Evolutionary conservation across 2,329 filamentous ascomycete species (phyloP).

Genomic region (Cercospora zeina): DNA sequence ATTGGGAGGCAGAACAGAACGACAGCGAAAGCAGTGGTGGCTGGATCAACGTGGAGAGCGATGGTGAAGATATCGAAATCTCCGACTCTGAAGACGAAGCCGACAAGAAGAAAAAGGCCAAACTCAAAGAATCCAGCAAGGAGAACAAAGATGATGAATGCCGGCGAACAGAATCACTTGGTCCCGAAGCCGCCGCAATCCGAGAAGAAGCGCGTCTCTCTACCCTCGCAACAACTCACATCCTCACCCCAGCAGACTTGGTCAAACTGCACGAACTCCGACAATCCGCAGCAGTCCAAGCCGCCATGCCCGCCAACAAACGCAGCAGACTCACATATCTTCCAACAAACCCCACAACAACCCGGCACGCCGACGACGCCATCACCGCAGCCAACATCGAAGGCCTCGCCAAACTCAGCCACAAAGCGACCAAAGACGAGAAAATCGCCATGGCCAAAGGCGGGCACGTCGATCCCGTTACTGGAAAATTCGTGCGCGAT

Average conservation of each 20-base stretch:
- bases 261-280: slow-evolving; percentile 89
- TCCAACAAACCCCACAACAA: slow-evolving; percentile 35
- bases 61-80: slow-evolving; percentile 72
- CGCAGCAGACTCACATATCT: slow-evolving; percentile 41
- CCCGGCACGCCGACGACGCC: slow-evolving; percentile 73
- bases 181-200: slow-evolving; percentile 35
- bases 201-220: slow-evolving; percentile 48
- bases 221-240: slow-evolving; percentile 85
- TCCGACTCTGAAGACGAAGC: slow-evolving; percentile 70
- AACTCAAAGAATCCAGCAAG: slow-evolving; percentile 23
- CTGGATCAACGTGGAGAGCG: slow-evolving; percentile 87
- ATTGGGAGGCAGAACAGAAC: slow-evolving; percentile 63
- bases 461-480: slow-evolving; percentile 56
- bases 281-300: slow-evolving; percentile 68
- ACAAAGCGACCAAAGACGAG: slow-evolving; percentile 87
- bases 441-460: slow-evolving; percentile 79
- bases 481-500: slow-evolving; percentile 42
- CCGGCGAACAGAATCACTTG: slow-evolving; percentile 38
- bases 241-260: slow-evolving; percentile 94
- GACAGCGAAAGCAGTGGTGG: slow-evolving; percentile 74
- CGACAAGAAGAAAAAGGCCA: slow-evolving; percentile 50
- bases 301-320: slow-evolving; percentile 53
- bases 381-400: slow-evolving; percentile 91
- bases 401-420: slow-evolving; percentile 71
- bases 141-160: slow-evolving; percentile 32